phyloP scores from a whole-genome alignment of 345 rosid species.

The Noccaea bulbosa region DNA sequence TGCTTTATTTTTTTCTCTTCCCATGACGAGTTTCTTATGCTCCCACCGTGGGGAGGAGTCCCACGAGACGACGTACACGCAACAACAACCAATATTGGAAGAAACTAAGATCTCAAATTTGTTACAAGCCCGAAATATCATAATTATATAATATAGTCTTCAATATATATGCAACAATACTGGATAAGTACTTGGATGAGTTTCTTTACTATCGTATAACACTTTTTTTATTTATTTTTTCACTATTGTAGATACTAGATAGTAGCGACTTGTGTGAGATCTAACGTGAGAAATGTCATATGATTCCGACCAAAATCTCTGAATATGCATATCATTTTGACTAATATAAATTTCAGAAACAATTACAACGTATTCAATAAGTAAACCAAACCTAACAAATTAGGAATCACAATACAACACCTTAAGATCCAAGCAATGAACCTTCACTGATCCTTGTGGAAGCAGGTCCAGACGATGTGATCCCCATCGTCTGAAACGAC shows the following conservation, averaged over 20 bases:
- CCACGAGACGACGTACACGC: constrained; percentile 35
- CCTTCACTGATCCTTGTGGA: constrained; percentile 47
- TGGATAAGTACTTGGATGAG: too few species aligned
- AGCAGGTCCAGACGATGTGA: constrained; percentile 46
- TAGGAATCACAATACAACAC: not conserved
- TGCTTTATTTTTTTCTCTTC: not conserved
- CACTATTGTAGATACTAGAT: too few species aligned
- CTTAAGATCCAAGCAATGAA: constrained; percentile 43
- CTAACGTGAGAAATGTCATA: not conserved
- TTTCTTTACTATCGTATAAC: too few species aligned
- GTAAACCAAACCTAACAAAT: constrained; percentile 9
- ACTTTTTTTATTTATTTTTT: too few species aligned
- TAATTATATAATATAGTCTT: not conserved
- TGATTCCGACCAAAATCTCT: constrained; percentile 8
- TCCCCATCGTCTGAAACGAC: constrained; percentile 49
- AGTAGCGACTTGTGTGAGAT: too few species aligned
- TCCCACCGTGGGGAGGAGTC: not conserved
- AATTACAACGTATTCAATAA: constrained; percentile 21
- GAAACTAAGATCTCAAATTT: constrained; percentile 19
- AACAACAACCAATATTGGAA: constrained; percentile 2
- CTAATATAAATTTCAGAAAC: not conserved
- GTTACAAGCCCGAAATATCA: constrained; percentile 5
- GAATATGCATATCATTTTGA: not conserved
- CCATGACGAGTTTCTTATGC: constrained; percentile 4
- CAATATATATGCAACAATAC: too few species aligned